Evolutionary conservation across 2,329 filamentous ascomycete species (phyloP).

Genomic region (Laburnicola sp.): DNA sequence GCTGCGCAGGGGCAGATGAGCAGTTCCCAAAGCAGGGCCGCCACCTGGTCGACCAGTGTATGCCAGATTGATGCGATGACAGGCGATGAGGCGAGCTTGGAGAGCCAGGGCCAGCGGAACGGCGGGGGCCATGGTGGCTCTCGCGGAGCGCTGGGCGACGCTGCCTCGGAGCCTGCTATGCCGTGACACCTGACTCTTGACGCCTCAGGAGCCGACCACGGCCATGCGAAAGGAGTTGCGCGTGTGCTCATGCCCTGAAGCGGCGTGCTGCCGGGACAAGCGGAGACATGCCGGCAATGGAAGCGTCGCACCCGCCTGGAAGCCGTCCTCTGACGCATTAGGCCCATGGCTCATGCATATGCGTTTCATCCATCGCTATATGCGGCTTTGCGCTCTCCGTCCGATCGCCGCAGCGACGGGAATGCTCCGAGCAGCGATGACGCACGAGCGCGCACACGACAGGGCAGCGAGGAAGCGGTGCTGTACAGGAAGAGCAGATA

Average conservation of each 20-base stretch:
- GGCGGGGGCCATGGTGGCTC: conserved; percentile 26
- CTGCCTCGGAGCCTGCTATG: not conserved
- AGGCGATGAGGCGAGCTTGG: conserved; percentile 23
- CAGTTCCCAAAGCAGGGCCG: conserved; percentile 39
- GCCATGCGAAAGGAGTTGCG: conserved; percentile 26
- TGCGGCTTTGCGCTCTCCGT: conserved; percentile 46
- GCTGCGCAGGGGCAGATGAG: conserved; percentile 34
- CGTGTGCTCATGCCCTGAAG: conserved; percentile 12
- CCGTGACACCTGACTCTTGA: conserved; percentile 3
- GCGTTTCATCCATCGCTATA: conserved; percentile 4
- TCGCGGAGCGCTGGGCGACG: conserved; percentile 4
- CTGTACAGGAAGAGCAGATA: not conserved
- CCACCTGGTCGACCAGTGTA: conserved; percentile 37
- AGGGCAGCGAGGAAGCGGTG: conserved; percentile 8
- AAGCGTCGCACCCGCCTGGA: conserved; percentile 43
- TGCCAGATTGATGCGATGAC: conserved; percentile 40
- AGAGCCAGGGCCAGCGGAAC: conserved; percentile 30
- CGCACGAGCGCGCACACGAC: conserved; percentile 35
- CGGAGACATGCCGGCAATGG: conserved; percentile 39
- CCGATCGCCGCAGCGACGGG: conserved; percentile 41
- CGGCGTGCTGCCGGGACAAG: conserved; percentile 31
- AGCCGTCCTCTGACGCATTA: conserved; percentile 41
- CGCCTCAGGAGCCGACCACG: conserved; percentile 10
- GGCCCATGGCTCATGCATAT: conserved; percentile 33
- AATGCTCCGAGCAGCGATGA: conserved; percentile 34